A percentile compares a stretch with the other conserved stretches of the same genome.
These are phyloP conservation scores for Urochloa ruziziensis DNA, from an alignment of 176 grass and related monocot genomes.

Conservation along the genomic window DNA sequence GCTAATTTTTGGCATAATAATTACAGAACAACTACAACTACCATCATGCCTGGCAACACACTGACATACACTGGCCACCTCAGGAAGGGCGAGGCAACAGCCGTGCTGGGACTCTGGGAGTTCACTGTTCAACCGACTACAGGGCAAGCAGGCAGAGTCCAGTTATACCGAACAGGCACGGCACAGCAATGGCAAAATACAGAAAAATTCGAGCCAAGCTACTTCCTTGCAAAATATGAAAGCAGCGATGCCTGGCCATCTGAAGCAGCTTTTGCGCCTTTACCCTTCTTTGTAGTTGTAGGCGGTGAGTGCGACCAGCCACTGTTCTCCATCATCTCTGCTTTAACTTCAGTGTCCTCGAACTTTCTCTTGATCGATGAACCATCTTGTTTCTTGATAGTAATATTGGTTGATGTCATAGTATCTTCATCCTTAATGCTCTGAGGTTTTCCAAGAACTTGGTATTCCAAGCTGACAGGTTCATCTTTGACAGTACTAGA, in stretches of 20 bases:
- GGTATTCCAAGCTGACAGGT: constrained; percentile 19
- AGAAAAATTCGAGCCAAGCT: constrained; percentile 11
- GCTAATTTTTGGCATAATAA: not conserved
- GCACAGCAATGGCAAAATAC: not conserved
- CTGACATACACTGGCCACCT: not conserved
- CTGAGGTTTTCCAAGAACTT: not conserved
- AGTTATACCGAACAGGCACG: not conserved
- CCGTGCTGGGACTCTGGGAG: too few species aligned
- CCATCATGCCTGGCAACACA: not conserved
- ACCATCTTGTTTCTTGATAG: not conserved
- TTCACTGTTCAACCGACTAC: too few species aligned
- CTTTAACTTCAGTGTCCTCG: constrained; percentile 31
- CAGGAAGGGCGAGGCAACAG: not conserved
- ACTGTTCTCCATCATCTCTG: not conserved
- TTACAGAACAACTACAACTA: not conserved
- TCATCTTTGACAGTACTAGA: constrained; percentile 23
- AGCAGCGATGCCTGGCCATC: constrained; percentile 70
- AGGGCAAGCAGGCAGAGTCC: not conserved
- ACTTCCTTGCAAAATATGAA: constrained; percentile 70
- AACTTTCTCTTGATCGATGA: constrained; percentile 55
- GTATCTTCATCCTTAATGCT: constrained; percentile 25
- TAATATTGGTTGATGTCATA: not conserved
- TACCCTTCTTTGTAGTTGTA: constrained; percentile 52
- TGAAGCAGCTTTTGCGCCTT: constrained; percentile 29
- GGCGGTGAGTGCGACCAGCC: not conserved